These are phyloP conservation scores for Puccinia triticina DNA, from an alignment of 1,284 basidiomycete species.

Conservation along the genomic window DNA sequence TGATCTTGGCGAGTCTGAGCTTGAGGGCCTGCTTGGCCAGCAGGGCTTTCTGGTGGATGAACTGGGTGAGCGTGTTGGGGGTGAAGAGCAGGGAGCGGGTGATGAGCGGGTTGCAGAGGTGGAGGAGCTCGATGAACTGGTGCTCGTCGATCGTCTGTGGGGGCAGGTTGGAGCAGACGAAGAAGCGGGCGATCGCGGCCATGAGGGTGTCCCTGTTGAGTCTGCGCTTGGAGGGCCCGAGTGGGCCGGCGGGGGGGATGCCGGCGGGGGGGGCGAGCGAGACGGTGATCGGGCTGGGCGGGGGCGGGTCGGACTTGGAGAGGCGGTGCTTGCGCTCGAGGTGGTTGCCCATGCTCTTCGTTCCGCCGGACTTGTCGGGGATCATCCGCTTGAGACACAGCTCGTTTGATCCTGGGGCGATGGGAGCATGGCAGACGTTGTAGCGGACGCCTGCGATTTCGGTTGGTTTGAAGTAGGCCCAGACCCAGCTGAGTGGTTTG, in stretches of 20 bases:
- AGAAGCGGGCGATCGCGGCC: neutral
- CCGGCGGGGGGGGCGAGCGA: neutral
- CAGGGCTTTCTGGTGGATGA: conserved; percentile 14
- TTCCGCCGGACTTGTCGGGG: conserved; percentile 24
- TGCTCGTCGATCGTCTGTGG: neutral
- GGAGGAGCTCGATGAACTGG: conserved; percentile 19
- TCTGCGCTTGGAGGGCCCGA: neutral
- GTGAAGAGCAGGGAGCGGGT: conserved; percentile 5
- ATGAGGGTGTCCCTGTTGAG: conserved; percentile 12
- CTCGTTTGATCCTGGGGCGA: conserved; percentile 2
- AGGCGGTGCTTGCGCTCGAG: conserved; percentile 19
- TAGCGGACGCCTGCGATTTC: conserved; percentile 12
- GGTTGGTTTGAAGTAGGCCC: conserved; percentile 32
- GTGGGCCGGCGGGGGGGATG: neutral
- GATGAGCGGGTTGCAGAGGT: conserved; percentile 23
- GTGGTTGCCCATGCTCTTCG: conserved; percentile 29
- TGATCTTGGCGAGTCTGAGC: neutral
- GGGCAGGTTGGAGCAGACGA: conserved; percentile 3
- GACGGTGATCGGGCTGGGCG: conserved; percentile 10
- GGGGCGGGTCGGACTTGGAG: conserved; percentile 20
- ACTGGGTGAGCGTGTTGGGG: neutral
- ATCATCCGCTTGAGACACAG: conserved; percentile 26
- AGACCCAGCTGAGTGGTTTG: conserved; percentile 33
- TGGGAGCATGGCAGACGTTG: conserved; percentile 30
- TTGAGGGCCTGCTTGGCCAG: neutral